Evolutionary conservation across 2,329 filamentous ascomycete species (phyloP), one percentile per base, ranked within the genome.

Genomic region (Claviceps sp.): DNA sequence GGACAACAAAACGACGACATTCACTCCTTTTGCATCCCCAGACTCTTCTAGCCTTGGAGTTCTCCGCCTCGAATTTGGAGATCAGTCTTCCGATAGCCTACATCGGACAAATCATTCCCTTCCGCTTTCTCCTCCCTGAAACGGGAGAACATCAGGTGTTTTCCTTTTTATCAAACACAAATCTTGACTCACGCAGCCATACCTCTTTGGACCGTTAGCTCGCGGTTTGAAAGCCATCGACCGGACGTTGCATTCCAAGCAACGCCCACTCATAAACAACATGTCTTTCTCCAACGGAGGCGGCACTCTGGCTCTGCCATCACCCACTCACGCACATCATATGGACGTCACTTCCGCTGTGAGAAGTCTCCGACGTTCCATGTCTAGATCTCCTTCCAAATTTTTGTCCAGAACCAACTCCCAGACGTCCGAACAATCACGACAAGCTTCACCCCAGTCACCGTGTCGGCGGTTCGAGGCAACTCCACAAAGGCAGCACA

Each of bases 341-440:
- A 85, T 91, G 61, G 87, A 95, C 71, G 82, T 88, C 57, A 84
- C 86, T 55, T 82, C 86, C 49, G 84, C 86, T 53, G 86, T 95
- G 56, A 80, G 88, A 63, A 86, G 88, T 61, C 75, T 96, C 53
- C 80, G 90, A 57, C 86, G 88, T 59, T 95, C 91, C 26, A 76
- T 96, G 56, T 96, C 90, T 52, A 80, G 89, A 60, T 96, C 91
- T n/a, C 91, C 91, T 11, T 95, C 91, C 36, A 95, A 93, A 66
- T 91, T 93, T 52, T 71, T 94, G 38, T 65, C 68, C 49, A 73
- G 75, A 56, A 66, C 71, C 45, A 66, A 66, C 45, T 77, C 76
- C 0, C 70, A 74, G 55, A 68, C 65, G 52, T 71, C 73, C 14
- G 69, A 76, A 37, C 63, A 64, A 56, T 78, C 80, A 51, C 69